Evolutionary conservation across 768 basidiomycete genomes (phyloP), one percentile per base, ranked within the genome.

Genomic region (Thelephora aurantiotincta): DNA sequence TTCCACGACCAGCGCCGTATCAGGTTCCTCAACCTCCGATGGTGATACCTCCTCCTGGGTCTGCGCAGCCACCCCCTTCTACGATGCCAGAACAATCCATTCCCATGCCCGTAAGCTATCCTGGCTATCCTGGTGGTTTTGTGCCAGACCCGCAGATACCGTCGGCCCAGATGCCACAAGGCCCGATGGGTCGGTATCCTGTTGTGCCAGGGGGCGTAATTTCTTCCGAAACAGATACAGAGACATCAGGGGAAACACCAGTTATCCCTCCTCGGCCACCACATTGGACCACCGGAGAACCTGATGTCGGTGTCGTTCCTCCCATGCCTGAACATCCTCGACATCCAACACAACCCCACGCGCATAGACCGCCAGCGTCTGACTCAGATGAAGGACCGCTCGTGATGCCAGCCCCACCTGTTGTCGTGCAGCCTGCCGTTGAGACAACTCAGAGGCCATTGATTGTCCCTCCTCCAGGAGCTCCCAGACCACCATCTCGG

Each of bases 41-140:
- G 35, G 36, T 26, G 13, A 30, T 48, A 33, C 19, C 41, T 18
- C 52, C 52, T 50, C 37, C 50, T 41, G 43, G 46, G n/a, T 36
- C 50, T 22, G 45, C 50, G 26, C 51, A 49, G 23, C 52, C 48
- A 6, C 51, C 50, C 13, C 44, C 47, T 14, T 41, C 19, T 26
- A 36, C 44, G 13, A 35, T 42, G 2, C 20, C 19, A 22, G 30
- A 22, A 20, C 50, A 30, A 14, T 36, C 14, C 19, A 23, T 20
- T n/a, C 35, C 49, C 11, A 45, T 50, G 43, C 43, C 19, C 11
- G 42, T 9, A 6, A 35, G 18, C 18, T 33, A 33, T 26, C 23
- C 48, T 13, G 33, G 45, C 4, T 37, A 49, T 45, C 48, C 38
- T 41, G 18, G 3, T 18, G 38, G 38, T 18, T 41, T 41, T 41